A percentile compares a stretch with the other conserved stretches of the same genome.
phyloP scores from a whole-genome alignment of 148 eudicot species.

The Polygonum maritimum region DNA sequence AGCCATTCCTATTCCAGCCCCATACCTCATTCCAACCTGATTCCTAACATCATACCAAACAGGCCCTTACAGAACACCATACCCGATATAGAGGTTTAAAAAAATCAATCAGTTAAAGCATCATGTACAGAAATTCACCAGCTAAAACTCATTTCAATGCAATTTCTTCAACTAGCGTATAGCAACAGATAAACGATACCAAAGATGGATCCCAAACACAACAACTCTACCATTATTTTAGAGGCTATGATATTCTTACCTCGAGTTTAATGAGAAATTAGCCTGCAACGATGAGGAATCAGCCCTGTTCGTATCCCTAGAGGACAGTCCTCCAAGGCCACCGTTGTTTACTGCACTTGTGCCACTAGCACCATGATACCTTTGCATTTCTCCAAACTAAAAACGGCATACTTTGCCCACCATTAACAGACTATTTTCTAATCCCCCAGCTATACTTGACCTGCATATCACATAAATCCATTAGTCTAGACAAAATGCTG shows the following conservation, averaged over 20 bases:
- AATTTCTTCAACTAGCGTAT: not conserved
- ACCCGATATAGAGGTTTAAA: too few species aligned
- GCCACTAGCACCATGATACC: constrained; percentile 87
- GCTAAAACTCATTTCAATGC: not conserved
- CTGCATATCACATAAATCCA: not conserved
- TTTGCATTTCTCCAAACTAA: constrained; percentile 92
- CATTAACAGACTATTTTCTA: constrained; percentile 33
- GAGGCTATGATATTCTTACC: constrained; percentile 27
- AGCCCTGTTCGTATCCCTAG: constrained; percentile 53
- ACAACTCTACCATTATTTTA: not conserved
- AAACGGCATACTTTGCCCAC: constrained; percentile 82
- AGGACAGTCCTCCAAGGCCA: constrained; percentile 55
- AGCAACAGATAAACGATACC: not conserved
- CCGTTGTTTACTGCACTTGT: constrained; percentile 87
- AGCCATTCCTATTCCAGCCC: too few species aligned
- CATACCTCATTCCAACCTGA: too few species aligned
- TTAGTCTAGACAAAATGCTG: not conserved
- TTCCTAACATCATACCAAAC: too few species aligned
- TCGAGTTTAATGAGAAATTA: constrained; percentile 60
- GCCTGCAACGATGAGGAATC: constrained; percentile 52
- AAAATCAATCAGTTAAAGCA: not conserved
- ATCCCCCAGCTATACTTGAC: not conserved
- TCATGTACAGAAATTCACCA: not conserved
- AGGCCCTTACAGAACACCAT: too few species aligned
- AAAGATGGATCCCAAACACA: not conserved